phyloP scores from a whole-genome alignment of 2,329 filamentous ascomycete species.

The Paecilomyces fulvus region DNA sequence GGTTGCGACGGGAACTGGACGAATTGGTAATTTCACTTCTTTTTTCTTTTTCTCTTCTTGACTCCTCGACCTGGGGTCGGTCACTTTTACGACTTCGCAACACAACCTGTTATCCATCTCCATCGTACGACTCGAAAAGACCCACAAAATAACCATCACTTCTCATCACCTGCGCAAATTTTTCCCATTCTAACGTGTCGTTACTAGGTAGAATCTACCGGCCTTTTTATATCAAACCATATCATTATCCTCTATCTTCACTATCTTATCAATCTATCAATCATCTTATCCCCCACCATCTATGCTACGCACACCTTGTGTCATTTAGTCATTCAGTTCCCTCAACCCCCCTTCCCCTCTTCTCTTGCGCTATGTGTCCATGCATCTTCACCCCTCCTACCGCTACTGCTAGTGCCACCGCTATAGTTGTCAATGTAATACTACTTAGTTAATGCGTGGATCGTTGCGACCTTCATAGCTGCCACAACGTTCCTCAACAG shows the following conservation, averaged over 20 bases:
- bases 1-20: constrained; percentile 2
- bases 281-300: background rate
- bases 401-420: background rate
- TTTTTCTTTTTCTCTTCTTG: constrained; percentile 1
- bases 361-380: background rate
- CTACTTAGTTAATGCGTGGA: background rate
- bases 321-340: background rate
- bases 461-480: background rate
- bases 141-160: background rate
- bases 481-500: no score
- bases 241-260: background rate
- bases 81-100: background rate
- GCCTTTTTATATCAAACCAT: background rate
- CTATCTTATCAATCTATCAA: background rate
- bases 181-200: background rate
- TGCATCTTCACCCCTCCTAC: background rate
- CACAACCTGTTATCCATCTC: background rate
- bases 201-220: background rate
- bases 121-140: background rate
- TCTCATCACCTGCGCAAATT: background rate
- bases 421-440: background rate
- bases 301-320: background rate
- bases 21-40: constrained; percentile 1
- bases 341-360: background rate
- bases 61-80: background rate